A percentile compares a stretch with the other conserved stretches of the same genome.
phyloP scores from a whole-genome alignment of 495 filamentous ascomycete genomes.

The Hypoxylon perforatum region DNA sequence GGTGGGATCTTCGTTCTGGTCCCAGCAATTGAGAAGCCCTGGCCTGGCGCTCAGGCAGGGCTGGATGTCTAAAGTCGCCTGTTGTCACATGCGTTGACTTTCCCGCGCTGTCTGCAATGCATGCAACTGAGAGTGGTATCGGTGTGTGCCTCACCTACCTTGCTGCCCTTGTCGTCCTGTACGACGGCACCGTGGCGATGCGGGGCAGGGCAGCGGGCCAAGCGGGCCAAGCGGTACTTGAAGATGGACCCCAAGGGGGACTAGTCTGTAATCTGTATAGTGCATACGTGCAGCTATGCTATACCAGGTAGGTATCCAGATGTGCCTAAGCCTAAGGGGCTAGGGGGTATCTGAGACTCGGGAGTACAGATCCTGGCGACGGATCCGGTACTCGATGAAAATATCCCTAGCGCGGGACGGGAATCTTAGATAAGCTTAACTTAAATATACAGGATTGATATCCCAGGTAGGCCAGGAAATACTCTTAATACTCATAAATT shows the following conservation, averaged over 20 bases:
- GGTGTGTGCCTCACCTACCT: constrained; percentile 8
- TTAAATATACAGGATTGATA: constrained; percentile 14
- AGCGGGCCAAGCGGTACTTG: constrained; percentile 34
- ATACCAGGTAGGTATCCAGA: background rate
- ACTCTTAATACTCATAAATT: constrained; percentile 25
- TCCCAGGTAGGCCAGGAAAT: constrained; percentile 2
- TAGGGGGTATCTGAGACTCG: background rate
- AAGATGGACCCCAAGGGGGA: constrained; percentile 16
- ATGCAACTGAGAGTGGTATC: constrained; percentile 14
- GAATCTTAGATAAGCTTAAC: constrained; percentile 35
- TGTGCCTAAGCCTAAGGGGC: background rate
- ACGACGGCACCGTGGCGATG: constrained; percentile 17
- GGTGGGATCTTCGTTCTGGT: constrained; percentile 24
- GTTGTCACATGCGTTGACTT: constrained; percentile 33
- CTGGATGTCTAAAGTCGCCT: constrained; percentile 16
- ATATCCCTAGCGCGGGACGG: constrained; percentile 11
- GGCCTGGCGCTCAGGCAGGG: constrained; percentile 5
- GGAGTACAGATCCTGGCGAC: background rate
- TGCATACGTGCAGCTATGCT: background rate
- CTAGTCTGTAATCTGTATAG: constrained; percentile 1
- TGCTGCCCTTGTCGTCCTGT: background rate
- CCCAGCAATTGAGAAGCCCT: background rate
- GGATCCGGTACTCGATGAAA: constrained; percentile 16
- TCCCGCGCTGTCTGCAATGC: constrained; percentile 15
- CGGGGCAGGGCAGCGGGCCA: constrained; percentile 33